Conservation (phyloP, 192 early-diverging fungal species). For the Entomortierella beljakovae region DNA sequence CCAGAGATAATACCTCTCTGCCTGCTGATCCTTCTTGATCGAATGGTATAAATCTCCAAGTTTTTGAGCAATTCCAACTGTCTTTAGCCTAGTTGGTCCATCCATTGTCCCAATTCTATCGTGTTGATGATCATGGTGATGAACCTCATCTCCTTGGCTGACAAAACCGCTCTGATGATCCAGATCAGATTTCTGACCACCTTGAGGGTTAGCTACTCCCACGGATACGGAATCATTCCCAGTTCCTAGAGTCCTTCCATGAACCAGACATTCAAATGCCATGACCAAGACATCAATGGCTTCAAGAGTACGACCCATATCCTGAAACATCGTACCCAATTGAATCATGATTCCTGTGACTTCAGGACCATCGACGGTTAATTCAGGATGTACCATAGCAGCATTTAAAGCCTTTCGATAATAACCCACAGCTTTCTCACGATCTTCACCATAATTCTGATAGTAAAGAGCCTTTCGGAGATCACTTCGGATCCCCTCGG, state of each 20-base stretch:
- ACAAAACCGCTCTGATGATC: background rate
- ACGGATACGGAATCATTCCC: slow-evolving; percentile 5
- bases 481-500: slow-evolving; percentile 58
- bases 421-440: slow-evolving; percentile 53
- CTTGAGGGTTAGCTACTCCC: background rate
- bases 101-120: slow-evolving; percentile 32
- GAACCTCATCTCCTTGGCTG: background rate
- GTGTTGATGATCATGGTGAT: slow-evolving; percentile 3
- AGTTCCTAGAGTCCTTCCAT: slow-evolving; percentile 37
- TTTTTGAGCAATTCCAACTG: slow-evolving; percentile 64
- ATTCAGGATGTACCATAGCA: slow-evolving; percentile 52
- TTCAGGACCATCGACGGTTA: slow-evolving; percentile 58
- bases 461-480: slow-evolving; percentile 68
- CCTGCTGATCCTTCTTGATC: slow-evolving; percentile 58
- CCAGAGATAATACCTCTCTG: slow-evolving; percentile 68
- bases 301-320: slow-evolving; percentile 53
- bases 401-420: slow-evolving; percentile 60
- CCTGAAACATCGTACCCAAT: slow-evolving; percentile 59
- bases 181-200: background rate
- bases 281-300: slow-evolving; percentile 60
- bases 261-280: slow-evolving; percentile 57
- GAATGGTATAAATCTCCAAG: slow-evolving; percentile 61
- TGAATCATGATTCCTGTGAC: slow-evolving; percentile 73
- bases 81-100: slow-evolving; percentile 54
- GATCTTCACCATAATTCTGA: slow-evolving; percentile 62